Evolutionary conservation across 1,284 basidiomycete genomes (phyloP).

Genomic region (Ustilago xerochloae): DNA sequence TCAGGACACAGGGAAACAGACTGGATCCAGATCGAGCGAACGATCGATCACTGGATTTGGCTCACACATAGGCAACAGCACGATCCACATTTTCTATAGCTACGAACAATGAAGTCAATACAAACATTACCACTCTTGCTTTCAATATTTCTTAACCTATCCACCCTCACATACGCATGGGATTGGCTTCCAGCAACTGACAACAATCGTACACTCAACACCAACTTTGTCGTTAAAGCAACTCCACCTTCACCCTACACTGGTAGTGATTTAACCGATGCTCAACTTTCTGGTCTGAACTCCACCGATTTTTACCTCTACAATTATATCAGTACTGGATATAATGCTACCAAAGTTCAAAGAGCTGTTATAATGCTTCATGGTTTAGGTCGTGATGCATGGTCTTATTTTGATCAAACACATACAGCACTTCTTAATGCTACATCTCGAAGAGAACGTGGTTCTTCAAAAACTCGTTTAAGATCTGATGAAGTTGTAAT

Average conservation of each 20-base stretch:
- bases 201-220: conserved; percentile 42
- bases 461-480: conserved; percentile 18
- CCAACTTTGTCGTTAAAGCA: conserved; percentile 33
- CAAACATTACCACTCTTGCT: conserved; percentile 3
- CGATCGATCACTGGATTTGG: no score
- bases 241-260: conserved; percentile 17
- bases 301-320: conserved; percentile 36
- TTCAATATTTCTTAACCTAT: conserved; percentile 6
- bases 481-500: conserved; percentile 48
- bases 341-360: conserved; percentile 35
- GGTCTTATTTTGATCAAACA: conserved; percentile 50
- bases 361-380: conserved; percentile 52
- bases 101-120: conserved; percentile 17
- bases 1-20: no score
- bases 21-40: no score
- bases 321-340: conserved; percentile 46
- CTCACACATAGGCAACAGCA: not conserved
- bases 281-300: conserved; percentile 21
- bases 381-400: conserved; percentile 53
- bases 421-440: conserved; percentile 46
- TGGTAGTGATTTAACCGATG: not conserved
- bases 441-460: conserved; percentile 29
- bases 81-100: no score
- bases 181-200: conserved; percentile 46
- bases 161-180: conserved; percentile 18